Conservation (phyloP, 805 yeast species). For the Pichia rugopelliculosa region DNA sequence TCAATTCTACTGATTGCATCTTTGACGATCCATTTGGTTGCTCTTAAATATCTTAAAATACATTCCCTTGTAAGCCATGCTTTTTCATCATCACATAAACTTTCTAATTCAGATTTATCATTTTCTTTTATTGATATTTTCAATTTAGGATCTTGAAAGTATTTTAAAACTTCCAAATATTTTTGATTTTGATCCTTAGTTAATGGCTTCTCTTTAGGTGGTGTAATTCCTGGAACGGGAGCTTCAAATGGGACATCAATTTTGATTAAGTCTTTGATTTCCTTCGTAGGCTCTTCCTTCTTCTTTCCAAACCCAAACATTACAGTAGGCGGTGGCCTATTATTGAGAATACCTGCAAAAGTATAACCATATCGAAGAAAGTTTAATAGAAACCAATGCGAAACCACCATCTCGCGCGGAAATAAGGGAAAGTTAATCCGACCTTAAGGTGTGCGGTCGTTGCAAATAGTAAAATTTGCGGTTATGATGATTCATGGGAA, state of each 20-base stretch:
- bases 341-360: no score
- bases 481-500: no score
- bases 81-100: constrained; percentile 49
- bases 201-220: constrained; percentile 43
- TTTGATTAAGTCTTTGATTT: constrained; percentile 15
- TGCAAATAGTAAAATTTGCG: no score
- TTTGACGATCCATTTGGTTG: constrained; percentile 79
- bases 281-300: constrained; percentile 14
- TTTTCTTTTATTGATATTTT: constrained; percentile 45
- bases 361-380: no score
- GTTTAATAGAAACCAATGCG: no score
- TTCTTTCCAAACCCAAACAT: constrained; percentile 25
- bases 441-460: no score
- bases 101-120: constrained; percentile 27
- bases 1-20: constrained; percentile 71
- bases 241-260: constrained; percentile 43
- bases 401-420: no score
- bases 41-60: constrained; percentile 80
- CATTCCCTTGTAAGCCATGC: constrained; percentile 95
- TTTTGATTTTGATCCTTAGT: constrained; percentile 48
- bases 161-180: constrained; percentile 53
- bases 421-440: no score
- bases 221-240: constrained; percentile 44
- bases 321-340: no score
- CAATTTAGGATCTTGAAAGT: constrained; percentile 51